Evolutionary conservation across 2,329 filamentous ascomycete species (phyloP), one percentile per base, ranked within the genome.

Genomic region (Sphaerulina vaccinii): DNA sequence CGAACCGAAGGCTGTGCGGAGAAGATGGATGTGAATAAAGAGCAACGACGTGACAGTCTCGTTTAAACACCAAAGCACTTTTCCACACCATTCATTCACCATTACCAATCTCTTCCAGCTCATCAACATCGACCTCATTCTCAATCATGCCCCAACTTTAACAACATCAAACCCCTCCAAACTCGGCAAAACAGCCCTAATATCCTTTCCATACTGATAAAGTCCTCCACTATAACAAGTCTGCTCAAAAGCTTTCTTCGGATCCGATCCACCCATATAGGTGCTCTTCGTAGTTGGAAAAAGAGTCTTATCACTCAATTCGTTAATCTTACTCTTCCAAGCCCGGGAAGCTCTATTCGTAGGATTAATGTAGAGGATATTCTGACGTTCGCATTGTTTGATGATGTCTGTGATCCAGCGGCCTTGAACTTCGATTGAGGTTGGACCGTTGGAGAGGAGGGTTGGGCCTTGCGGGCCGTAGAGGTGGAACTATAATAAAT

Each of bases 381-480:
- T 49, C 22, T 65, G 52, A 19, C 49, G 50, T 40, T 61, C 53
- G 43, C 59, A 58, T 29, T 60, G 55, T 16, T 61, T 65, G 54
- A 65, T 62, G 8, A 54, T 58, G 21, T 64, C 58, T 21, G 52
- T 56, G 52, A 65, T 62, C 71, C 71, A 74, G 44, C 72, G 65
- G 18, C 67, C 71, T 57, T 74, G 71, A 1, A 68, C 63, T 49
- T 73, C 71, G 16, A 73, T 59, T 27, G 67, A 71, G 15, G 66
- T 71, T 8, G 71, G 71, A 0, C 71, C 71, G 41, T 74, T 74
- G 35, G 64, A 66, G 42, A 73, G 71, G 1, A 71, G 66, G 0
- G 71, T 73, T 8, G 71, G 72, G 0, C 69, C 71, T 50, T 74
- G 73, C 4, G 72, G 68, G 1, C 73, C 72, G 56, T 75, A 75